These are phyloP conservation scores for Fusarium transvaalense DNA, from an alignment of 2,329 filamentous ascomycete species.

Conservation along the genomic window DNA sequence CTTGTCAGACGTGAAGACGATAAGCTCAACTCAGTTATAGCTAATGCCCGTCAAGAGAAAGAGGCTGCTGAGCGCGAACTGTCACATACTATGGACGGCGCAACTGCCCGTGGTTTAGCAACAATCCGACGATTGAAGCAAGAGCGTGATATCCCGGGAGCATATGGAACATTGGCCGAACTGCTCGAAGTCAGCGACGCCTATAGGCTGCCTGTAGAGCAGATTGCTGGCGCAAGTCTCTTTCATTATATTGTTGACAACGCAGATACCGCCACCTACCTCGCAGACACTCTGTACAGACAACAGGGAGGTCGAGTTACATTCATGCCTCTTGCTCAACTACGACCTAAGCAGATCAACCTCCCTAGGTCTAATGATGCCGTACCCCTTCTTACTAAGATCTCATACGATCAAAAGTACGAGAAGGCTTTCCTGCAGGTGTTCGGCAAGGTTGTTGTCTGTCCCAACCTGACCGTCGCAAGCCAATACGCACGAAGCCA, in stretches of 20 bases:
- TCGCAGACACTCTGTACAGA: slow-evolving; percentile 83
- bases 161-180: slow-evolving; percentile 93
- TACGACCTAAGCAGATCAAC: slow-evolving; percentile 77
- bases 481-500: slow-evolving; percentile 93
- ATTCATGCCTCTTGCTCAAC: slow-evolving; percentile 90
- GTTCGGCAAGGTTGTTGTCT: slow-evolving; percentile 95
- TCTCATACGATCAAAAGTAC: slow-evolving; percentile 80
- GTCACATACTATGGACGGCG: slow-evolving; percentile 88
- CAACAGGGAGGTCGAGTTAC: slow-evolving; percentile 88
- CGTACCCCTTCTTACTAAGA: slow-evolving; percentile 85
- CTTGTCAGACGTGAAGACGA: slow-evolving; percentile 90
- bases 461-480: slow-evolving; percentile 87
- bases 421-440: slow-evolving; percentile 93
- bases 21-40: slow-evolving; percentile 81
- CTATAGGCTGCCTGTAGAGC: slow-evolving; percentile 90
- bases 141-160: slow-evolving; percentile 83
- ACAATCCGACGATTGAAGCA: slow-evolving; percentile 85
- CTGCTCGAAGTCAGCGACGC: slow-evolving; percentile 87
- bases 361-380: slow-evolving; percentile 89
- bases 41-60: slow-evolving; percentile 80
- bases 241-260: slow-evolving; percentile 98
- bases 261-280: slow-evolving; percentile 84
- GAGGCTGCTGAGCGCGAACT: slow-evolving; percentile 82
- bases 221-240: slow-evolving; percentile 89
- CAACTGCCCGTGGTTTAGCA: slow-evolving; percentile 87